Evolutionary conservation across 768 basidiomycete species (phyloP).

Genomic region (Mrakia gelida): DNA sequence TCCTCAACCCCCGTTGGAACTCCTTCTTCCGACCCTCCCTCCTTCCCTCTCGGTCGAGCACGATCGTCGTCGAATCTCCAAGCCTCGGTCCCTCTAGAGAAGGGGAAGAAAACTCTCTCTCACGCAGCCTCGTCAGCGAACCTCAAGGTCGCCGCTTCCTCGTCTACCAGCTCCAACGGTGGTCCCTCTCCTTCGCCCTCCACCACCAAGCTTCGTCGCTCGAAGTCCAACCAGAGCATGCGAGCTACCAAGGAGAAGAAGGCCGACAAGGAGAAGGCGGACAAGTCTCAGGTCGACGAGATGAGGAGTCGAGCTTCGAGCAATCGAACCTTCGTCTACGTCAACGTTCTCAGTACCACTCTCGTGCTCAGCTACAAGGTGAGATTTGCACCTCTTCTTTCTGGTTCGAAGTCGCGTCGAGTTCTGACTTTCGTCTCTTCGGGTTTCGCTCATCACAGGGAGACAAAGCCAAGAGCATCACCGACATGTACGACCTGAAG

Average conservation of each 20-base stretch:
- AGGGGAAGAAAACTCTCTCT: not conserved
- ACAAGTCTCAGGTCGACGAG: conserved; percentile 29
- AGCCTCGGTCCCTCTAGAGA: not conserved
- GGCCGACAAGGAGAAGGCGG: conserved; percentile 3
- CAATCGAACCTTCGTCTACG: conserved; percentile 72
- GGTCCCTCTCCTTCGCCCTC: not conserved
- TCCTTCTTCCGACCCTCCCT: not conserved
- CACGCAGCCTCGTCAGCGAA: not conserved
- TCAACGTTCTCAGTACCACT: conserved; percentile 58
- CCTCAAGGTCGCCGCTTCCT: not conserved
- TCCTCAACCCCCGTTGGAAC: not conserved
- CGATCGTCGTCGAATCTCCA: not conserved
- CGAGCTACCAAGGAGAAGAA: not conserved
- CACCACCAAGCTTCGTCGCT: not conserved
- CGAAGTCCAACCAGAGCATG: conserved; percentile 3
- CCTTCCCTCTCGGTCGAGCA: not conserved
- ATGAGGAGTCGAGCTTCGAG: conserved; percentile 56
- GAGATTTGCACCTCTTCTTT: not conserved
- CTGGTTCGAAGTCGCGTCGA: not conserved
- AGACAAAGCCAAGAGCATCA: conserved; percentile 42
- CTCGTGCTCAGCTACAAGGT: conserved; percentile 67
- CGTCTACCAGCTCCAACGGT: not conserved
- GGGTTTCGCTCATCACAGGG: conserved; percentile 44
- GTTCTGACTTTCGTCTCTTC: not conserved
- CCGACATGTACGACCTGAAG: conserved; percentile 66